A percentile compares a stretch with the other conserved stretches of the same genome.
Evolutionary conservation across 306 rosid species (phyloP).

Genomic region (Castanea crenata): DNA sequence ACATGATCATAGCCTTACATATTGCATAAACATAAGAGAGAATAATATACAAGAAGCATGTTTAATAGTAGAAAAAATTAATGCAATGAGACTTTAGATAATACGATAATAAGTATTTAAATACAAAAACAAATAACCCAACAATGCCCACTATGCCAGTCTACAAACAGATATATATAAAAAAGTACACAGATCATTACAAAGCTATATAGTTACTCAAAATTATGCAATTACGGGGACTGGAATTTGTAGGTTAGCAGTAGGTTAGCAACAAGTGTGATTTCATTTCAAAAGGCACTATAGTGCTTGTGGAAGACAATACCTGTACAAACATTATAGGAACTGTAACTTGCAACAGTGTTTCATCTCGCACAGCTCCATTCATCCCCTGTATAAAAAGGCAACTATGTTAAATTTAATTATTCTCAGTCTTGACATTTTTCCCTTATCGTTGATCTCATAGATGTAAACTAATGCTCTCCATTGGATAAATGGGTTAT

Average conservation of each 20-base stretch:
- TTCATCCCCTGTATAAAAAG: constrained; percentile 60
- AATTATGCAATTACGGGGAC: neutral
- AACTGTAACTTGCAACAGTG: constrained; percentile 53
- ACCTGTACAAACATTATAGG: constrained; percentile 95
- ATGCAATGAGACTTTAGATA: constrained; percentile 3
- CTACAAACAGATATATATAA: neutral
- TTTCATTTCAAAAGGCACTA: neutral
- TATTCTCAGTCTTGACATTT: neutral
- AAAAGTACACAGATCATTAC: neutral
- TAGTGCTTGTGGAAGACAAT: constrained; percentile 1
- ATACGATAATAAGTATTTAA: neutral
- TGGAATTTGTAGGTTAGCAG: neutral
- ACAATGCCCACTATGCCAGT: neutral
- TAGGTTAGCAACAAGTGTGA: neutral
- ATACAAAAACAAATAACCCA: neutral
- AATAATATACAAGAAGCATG: neutral
- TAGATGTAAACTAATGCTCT: constrained; percentile 1
- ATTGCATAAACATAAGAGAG: constrained; percentile 10
- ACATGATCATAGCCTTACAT: constrained; percentile 5
- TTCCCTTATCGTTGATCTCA: neutral
- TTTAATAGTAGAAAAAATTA: neutral
- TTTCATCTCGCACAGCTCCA: constrained; percentile 77
- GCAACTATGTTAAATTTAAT: constrained; percentile 13
- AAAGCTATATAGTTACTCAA: neutral
- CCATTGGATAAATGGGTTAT: neutral